A percentile compares a stretch with the other conserved stretches of the same genome.
phyloP scores from a whole-genome alignment of 2,329 filamentous ascomycete genomes.

The Leptographium wingfieldii region DNA sequence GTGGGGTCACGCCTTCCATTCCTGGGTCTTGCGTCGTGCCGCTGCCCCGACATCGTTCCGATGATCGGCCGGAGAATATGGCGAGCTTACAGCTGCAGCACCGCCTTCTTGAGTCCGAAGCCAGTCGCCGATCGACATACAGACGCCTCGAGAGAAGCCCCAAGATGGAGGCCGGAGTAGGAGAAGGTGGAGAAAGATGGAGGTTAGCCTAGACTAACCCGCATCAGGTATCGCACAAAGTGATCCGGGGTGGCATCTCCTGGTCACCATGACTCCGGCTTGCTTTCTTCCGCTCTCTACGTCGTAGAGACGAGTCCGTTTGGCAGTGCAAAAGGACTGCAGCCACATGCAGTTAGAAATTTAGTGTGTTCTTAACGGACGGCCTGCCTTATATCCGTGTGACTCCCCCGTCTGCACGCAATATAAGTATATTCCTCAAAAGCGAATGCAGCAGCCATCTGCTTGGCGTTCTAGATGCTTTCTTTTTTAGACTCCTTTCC shows the following conservation, averaged over 20 bases:
- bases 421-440: not conserved
- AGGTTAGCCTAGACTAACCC: not conserved
- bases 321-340: not conserved
- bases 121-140: no score
- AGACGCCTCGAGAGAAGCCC: no score
- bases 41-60: not conserved
- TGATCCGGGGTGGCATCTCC: not conserved
- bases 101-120: no score
- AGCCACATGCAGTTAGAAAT: not conserved
- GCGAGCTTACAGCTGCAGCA: not conserved
- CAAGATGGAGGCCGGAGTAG: not conserved
- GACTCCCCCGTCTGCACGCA: not conserved
- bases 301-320: not conserved
- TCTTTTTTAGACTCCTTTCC: not conserved
- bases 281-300: not conserved
- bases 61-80: not conserved
- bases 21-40: not conserved
- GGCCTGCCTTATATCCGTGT: not conserved
- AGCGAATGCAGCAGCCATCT: not conserved
- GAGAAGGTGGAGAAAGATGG: not conserved
- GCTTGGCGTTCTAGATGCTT: not conserved
- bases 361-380: not conserved
- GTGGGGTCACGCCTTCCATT: not conserved
- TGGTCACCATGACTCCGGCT: not conserved
- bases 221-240: not conserved